Base-by-base conservation (phyloP, 1,139 yeast species). In the Protomyces gravidus region DNA sequence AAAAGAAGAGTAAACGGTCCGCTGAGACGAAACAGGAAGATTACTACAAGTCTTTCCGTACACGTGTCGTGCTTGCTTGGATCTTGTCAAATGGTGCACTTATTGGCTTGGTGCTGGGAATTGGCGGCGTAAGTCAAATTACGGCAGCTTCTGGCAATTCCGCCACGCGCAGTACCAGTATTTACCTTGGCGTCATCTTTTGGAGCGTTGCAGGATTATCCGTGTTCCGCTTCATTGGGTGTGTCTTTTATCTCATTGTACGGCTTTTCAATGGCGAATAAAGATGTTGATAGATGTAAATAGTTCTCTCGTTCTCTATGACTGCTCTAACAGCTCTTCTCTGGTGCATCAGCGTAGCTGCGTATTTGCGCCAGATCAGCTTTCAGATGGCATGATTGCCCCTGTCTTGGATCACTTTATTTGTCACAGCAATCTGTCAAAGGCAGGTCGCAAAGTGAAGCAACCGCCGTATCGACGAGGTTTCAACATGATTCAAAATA, bases 161-260 rank as follows among this genome's bases (percentile, higher is more conserved):
- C 26, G 57, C 52, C 30, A 40, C 61, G 13, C 23, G 48, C n/a
- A 25, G 39, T 9, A 39, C 57, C n/a, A 48, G 58, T 21, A 73
- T 81, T 2, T 86, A 85, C 68, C 78, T 86, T 73, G 82, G 88
- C 13, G 87, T 85, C n/a, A 79, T 86, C 55, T 76, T 86, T 62
- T 86, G 92, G 90, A 75, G 83, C 48, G 92, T 86, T 42, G 90
- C 90, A 0, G 85, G 79, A 33, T 77, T 86, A 78, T 89, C 92
- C 0, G 76, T 82, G 33, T 81, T 84, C 72, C 72, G 94, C 65
- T 82, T 85, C 65, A 62, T 82, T 42, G 90, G 92, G n/a, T 30
- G 61, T 32, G 36, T 50, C 19, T 25, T 50, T 19, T 57, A 55
- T 25, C 27, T 55, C 28, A 28, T 55, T 26, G 33, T 55, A n/a